Evolutionary conservation across 2,329 filamentous ascomycete species (phyloP), one percentile per base, ranked within the genome.

Genomic region (Neodidymelliopsis sp.): DNA sequence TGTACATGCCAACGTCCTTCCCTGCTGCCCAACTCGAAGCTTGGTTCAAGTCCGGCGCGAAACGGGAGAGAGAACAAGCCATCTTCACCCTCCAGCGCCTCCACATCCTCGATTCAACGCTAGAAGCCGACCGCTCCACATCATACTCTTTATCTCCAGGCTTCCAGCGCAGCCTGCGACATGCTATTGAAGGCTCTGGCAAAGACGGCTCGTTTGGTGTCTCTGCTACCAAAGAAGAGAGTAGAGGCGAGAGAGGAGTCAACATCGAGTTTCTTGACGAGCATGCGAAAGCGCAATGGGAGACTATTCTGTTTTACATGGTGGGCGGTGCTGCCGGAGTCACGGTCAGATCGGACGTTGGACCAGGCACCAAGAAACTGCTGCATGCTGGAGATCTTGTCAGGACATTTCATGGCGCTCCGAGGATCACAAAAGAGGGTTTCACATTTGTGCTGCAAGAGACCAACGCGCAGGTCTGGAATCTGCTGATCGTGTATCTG

Each of bases 391-490:
- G 94, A 3, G 83, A 88, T 41, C 84, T 97, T 7, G 91, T 99
- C 15, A 86, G 91, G 67, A 74, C 78, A 6, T 73, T 74, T 25
- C 75, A 78, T 33, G 74, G 75, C 18, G 72, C 75, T 44, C 81
- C 91, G 8, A 84, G 84, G 43, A 99, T 99, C 63, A 99, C 94
- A 0, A 87, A 96, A 68, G 86, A 90, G 2, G 94, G 94, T 6
- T 99, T 99, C 70, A 92, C 90, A 0, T 99, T 99, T 66, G 79
- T 99, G 47, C 80, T 99, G 7, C 93, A 97, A 66, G 93, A 97
- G 67, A 88, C 93, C 50, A 97, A 97, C 71, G 91, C 93, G 0
- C 94, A 99, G 73, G 91, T 99, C 25, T 99, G 94, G 94, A 94
- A 91, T 19, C 79, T 99, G 35, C 80, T 99, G 25, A 87, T 99